Conservation (phyloP, 352 stramenopile species). For the Pythium oligandrum region DNA sequence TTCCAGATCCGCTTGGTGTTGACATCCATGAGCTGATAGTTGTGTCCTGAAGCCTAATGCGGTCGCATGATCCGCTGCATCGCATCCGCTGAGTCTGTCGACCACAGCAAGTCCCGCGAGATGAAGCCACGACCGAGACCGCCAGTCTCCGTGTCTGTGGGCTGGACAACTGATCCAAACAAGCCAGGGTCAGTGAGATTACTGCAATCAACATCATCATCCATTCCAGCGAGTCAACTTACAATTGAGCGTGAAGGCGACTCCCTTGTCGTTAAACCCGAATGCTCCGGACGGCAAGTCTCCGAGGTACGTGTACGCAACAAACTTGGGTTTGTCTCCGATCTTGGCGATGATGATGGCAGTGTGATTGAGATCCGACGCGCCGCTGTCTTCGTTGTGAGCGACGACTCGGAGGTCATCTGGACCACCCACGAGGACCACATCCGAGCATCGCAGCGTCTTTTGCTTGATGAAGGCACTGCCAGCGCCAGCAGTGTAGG, state of each 20-base stretch:
- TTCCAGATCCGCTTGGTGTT: constrained; percentile 43
- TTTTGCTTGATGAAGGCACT: constrained; percentile 10
- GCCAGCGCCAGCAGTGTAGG: constrained; percentile 24
- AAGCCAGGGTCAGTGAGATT: no score
- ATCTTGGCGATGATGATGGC: constrained; percentile 61
- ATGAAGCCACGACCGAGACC: constrained; percentile 67
- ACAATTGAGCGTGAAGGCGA: constrained; percentile 82
- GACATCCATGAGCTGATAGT: constrained; percentile 78
- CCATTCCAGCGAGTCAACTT: constrained; percentile 5
- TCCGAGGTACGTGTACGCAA: constrained; percentile 69
- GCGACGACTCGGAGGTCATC: constrained; percentile 40
- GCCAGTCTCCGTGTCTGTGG: constrained; percentile 45
- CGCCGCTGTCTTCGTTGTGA: constrained; percentile 65
- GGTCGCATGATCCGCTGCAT: constrained; percentile 44
- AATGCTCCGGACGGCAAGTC: constrained; percentile 71
- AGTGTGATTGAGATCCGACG: constrained; percentile 54
- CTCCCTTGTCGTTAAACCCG: constrained; percentile 58
- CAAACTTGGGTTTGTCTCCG: constrained; percentile 42
- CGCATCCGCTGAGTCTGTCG: constrained; percentile 37
- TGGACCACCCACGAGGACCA: constrained; percentile 47
- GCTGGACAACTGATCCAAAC: constrained; percentile 51
- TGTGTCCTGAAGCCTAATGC: constrained; percentile 59
- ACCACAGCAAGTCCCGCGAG: constrained; percentile 51
- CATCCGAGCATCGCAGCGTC: constrained; percentile 58
- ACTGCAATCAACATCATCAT: no score